phyloP scores from a whole-genome alignment of 2,329 filamentous ascomycete species.

The Emericellopsis cladophorae region DNA sequence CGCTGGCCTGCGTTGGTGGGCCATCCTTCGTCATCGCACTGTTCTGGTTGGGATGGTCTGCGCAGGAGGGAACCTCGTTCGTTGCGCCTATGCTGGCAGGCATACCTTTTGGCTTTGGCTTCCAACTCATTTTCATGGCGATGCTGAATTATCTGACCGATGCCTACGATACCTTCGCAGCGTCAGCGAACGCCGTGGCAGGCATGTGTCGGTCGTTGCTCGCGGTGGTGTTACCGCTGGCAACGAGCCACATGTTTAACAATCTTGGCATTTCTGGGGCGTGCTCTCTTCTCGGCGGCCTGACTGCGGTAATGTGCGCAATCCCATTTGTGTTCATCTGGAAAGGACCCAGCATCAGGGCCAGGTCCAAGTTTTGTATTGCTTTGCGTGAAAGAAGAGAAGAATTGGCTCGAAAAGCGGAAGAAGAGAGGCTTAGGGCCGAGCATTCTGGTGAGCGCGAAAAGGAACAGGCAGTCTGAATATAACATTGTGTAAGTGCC shows the following conservation, averaged over 20 bases:
- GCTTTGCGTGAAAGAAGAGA: conserved; percentile 39
- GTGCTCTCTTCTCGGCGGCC: conserved; percentile 37
- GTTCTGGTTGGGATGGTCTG: conserved; percentile 52
- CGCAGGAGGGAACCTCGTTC: conserved; percentile 33
- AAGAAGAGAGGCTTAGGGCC: conserved; percentile 18
- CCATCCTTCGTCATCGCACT: conserved; percentile 45
- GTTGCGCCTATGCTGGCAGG: conserved; percentile 47
- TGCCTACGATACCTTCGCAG: conserved; percentile 55
- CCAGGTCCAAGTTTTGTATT: conserved; percentile 48
- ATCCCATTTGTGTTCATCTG: conserved; percentile 41
- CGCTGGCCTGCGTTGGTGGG: conserved; percentile 58
- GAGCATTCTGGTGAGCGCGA: conserved; percentile 10
- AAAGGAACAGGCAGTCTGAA: conserved; percentile 5
- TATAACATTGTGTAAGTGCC: too few species aligned
- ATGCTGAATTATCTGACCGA: conserved; percentile 53
- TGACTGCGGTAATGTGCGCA: conserved; percentile 34
- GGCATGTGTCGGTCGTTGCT: conserved; percentile 93
- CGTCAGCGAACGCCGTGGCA: conserved; percentile 67
- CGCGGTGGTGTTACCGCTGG: conserved; percentile 56
- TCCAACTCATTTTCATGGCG: conserved; percentile 50
- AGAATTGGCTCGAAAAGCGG: conserved; percentile 26
- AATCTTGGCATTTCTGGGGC: conserved; percentile 33
- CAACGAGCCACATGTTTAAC: conserved; percentile 35
- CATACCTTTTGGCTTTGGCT: conserved; percentile 48
- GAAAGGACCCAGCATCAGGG: conserved; percentile 41